Conservation (phyloP, 495 filamentous ascomycete species). For the Aspergillus haitiensis region DNA sequence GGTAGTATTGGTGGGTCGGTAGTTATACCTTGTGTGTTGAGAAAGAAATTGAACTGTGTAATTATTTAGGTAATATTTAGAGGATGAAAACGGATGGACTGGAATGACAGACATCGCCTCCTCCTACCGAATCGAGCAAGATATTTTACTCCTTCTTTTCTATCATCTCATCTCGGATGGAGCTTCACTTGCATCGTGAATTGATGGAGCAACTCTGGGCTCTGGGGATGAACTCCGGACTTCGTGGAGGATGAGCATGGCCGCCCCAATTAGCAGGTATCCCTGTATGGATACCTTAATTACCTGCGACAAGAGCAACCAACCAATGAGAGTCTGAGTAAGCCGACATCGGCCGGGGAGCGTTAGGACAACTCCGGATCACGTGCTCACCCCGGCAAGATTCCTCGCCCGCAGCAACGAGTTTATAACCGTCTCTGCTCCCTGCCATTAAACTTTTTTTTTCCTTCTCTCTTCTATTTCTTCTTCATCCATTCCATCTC, state of each 20-base stretch:
- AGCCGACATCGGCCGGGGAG: slow-evolving; percentile 47
- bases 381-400: slow-evolving; percentile 23
- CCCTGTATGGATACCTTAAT: no score
- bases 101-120: no score
- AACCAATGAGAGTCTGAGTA: background rate
- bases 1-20: no score
- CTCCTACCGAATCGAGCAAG: no score
- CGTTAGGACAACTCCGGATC: slow-evolving; percentile 35
- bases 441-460: slow-evolving; percentile 13
- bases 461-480: slow-evolving; percentile 27
- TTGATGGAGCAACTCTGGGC: no score
- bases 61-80: no score
- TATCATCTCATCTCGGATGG: no score
- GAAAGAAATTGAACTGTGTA: no score
- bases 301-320: background rate
- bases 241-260: background rate
- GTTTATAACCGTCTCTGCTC: slow-evolving; percentile 24
- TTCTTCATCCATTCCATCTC: slow-evolving; percentile 27
- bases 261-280: slow-evolving; percentile 4
- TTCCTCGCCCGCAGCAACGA: slow-evolving; percentile 21
- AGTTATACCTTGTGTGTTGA: no score
- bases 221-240: background rate
- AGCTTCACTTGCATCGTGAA: no score
- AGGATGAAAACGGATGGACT: no score
- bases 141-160: no score